Evolutionary conservation across 164 flowering plant species (phyloP), one percentile per base, ranked within the genome.

Genomic region (Annona cherimola): DNA sequence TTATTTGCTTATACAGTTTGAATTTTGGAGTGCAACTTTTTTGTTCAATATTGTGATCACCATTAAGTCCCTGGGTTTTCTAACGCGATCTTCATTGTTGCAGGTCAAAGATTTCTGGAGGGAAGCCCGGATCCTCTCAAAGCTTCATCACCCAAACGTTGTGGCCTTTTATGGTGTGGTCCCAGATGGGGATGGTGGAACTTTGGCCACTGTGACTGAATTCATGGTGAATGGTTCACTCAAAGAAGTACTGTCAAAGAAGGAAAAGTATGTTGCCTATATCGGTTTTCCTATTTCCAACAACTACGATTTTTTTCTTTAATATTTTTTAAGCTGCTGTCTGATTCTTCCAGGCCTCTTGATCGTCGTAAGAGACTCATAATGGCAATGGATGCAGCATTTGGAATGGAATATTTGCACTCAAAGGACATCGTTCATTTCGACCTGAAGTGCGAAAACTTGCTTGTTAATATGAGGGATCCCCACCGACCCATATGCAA

Each of bases 371-470:
- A 79, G 77, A 86, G 79, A 82, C 86, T 92, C 42, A 82, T 88
- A 50, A 85, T 92, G 70, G 90, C 92, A 72, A 77, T 89, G 90
- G 95, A 92, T 85, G 94, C 97, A 63, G 95, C 97, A 69, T 92
- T 92, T 79, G 97, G 97, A 68, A 92, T 92, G 97, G 97, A 92
- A 72, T 92, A 92, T 80, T 77, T 92, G 79, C 97, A 92, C 79
- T 73, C 83, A 72, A 92, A 85, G 76, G 86, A 83, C 74, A 89
- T 92, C 50, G 94, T 92, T 63, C 97, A 92, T 77, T 92, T 92
- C 79, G 97, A 92, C 82, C 79, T 92, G 77, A 92, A 92, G 76
- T 92, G 97, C 79, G 97, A 92, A 77, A 92, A 90, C 76, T 84
- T 92, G 82, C 88, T 92, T 2, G 95, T 92, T 73, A 92, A 92